Evolutionary conservation across 345 rosid species (phyloP).

Genomic region (Viola odorata): DNA sequence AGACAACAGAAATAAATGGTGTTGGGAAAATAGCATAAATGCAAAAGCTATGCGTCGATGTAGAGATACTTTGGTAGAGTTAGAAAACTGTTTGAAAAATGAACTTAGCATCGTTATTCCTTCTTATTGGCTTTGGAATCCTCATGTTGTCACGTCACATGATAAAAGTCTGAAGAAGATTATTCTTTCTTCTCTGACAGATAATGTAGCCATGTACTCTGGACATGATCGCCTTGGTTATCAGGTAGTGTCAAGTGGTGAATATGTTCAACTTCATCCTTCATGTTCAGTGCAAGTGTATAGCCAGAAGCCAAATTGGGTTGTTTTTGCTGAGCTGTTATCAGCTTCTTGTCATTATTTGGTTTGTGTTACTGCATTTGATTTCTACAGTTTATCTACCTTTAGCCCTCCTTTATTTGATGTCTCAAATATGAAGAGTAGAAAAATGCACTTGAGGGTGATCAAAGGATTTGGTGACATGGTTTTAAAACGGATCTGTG

Average conservation of each 20-base stretch:
- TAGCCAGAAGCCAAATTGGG: conserved; percentile 79
- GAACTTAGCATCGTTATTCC: conserved; percentile 60
- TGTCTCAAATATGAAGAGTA: conserved; percentile 39
- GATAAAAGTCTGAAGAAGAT: conserved; percentile 50
- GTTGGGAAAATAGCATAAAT: conserved; percentile 90
- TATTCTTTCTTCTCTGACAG: conserved; percentile 68
- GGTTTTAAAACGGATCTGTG: conserved; percentile 65
- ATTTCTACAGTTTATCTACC: conserved; percentile 50
- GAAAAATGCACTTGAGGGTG: conserved; percentile 48
- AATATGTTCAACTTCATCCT: conserved; percentile 74
- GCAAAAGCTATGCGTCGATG: conserved; percentile 93
- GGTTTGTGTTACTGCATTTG: conserved; percentile 84
- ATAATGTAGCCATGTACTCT: conserved; percentile 81
- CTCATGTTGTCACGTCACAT: conserved; percentile 31
- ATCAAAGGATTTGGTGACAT: conserved; percentile 55
- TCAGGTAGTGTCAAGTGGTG: conserved; percentile 73
- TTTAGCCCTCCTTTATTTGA: conserved; percentile 71
- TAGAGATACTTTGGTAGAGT: conserved; percentile 64
- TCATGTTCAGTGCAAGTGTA: conserved; percentile 75
- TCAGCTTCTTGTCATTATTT: conserved; percentile 52
- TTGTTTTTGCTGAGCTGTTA: conserved; percentile 78
- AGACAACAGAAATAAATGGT: conserved; percentile 65
- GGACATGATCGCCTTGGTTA: conserved; percentile 84
- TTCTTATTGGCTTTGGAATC: conserved; percentile 64
- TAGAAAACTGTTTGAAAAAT: conserved; percentile 56